Evolutionary conservation across 2,329 filamentous ascomycete species (phyloP), one percentile per base, ranked within the genome.

Genomic region (Annulohypoxylon truncatum): DNA sequence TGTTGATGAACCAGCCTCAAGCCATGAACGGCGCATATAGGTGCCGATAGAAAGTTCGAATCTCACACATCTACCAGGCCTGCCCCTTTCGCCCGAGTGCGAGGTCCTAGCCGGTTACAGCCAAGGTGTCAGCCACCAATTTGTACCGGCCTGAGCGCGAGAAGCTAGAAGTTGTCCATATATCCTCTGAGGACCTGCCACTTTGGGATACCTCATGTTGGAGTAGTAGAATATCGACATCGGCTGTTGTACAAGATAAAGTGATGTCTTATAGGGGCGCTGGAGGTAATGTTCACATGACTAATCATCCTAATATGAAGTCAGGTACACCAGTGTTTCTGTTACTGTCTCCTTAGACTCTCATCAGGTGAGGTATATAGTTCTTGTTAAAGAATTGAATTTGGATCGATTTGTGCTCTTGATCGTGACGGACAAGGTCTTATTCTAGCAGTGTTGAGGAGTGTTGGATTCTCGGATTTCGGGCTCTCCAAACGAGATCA

Each of bases 151-250:
- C 35, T 61, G 13, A 22, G 44, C 56, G 29, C 31, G 54, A 56
- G 42, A 42, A 42, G 20, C 42, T 46, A 38, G 51, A 29, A 13
- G 20, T n/a, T 38, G 44, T 18, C 38, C 10, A 62, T 55, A 47
- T 47, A 46, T 31, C 29, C 33, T 62, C 51, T 58, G 38, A 61
- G 35, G 64, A 70, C 64, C 67, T 70, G 61, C 67, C 61, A n/a
- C n/a, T 63, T 66, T 56, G 10, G 55, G 67, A 33, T 24, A 61
- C 38, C 38, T 44, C 15, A 38, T 33, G 58, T 46, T 20, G 47
- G 52, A 55, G 58, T 46, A 28, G 47, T 53, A 54, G 31, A 48
- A 50, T 66, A 35, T 44, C 31, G 51, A 65, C 35, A 59, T 68
- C 29, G 13, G 29, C 44, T 28, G 56, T 61, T 22, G 29, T 44